Conservation (phyloP, 176 grass and related monocot species). For the Rhipidocladum racemiflorum region DNA sequence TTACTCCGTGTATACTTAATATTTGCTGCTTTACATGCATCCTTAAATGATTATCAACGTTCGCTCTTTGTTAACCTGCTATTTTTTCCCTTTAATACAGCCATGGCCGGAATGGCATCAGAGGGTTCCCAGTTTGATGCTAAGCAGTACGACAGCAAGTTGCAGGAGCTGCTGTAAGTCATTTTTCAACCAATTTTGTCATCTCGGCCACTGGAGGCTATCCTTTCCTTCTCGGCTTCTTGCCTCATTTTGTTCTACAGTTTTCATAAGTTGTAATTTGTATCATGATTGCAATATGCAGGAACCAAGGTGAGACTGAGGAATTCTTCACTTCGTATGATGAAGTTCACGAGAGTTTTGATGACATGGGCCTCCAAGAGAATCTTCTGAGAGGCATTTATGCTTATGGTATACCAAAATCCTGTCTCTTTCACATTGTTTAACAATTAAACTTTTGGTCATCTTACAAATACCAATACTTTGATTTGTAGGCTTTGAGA, state of each 20-base stretch:
- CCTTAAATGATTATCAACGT: background rate
- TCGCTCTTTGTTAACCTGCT: background rate
- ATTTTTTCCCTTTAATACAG: background rate
- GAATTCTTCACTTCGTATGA: slow-evolving; percentile 78
- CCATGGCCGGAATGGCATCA: slow-evolving; percentile 51
- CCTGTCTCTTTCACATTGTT: background rate
- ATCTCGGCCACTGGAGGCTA: background rate
- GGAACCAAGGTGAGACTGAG: slow-evolving; percentile 39
- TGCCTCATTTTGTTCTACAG: background rate
- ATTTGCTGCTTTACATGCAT: background rate
- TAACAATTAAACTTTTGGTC: background rate
- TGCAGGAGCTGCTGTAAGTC: slow-evolving; percentile 55
- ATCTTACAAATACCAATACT: background rate
- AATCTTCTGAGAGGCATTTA: slow-evolving; percentile 84
- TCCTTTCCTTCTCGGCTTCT: background rate
- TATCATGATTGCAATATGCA: background rate
- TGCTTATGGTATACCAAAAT: slow-evolving; percentile 53
- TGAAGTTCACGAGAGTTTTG: slow-evolving; percentile 71
- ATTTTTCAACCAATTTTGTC: background rate
- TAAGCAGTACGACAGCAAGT: slow-evolving; percentile 50
- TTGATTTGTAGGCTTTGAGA: slow-evolving; percentile 69
- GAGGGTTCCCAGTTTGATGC: slow-evolving; percentile 57
- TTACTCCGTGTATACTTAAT: background rate
- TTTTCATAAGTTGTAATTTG: background rate
- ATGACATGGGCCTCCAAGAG: slow-evolving; percentile 69